Percentiles rank a stretch among this genome's conserved stretches.
phyloP scores from a whole-genome alignment of 306 rosid species.

The Canavalia ensiformis region DNA sequence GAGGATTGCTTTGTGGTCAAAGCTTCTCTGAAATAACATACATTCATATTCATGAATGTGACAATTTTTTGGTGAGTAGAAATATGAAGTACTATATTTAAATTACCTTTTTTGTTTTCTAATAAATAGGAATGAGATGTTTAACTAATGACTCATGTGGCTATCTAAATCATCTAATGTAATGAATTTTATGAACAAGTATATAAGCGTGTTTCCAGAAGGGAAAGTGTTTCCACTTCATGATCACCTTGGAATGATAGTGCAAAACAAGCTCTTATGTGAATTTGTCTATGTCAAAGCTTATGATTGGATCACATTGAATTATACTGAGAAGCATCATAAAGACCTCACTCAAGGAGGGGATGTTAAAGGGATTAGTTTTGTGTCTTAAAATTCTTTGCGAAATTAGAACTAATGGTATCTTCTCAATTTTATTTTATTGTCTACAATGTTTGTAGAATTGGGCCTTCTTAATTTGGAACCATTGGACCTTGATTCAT shows the following conservation, averaged over 20 bases:
- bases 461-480: too few species aligned
- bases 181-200: slow-evolving; percentile 25
- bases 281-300: slow-evolving; percentile 65
- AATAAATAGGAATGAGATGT: background rate
- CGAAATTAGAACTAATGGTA: too few species aligned
- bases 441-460: too few species aligned
- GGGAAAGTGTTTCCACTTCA: slow-evolving; percentile 72
- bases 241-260: slow-evolving; percentile 80
- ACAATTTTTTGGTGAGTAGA: slow-evolving; percentile 60
- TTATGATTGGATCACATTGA: slow-evolving; percentile 69
- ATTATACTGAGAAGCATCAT: background rate
- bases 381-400: too few species aligned
- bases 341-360: too few species aligned
- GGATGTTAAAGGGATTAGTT: too few species aligned
- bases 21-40: slow-evolving; percentile 64
- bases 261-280: slow-evolving; percentile 66
- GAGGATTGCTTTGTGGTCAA: slow-evolving; percentile 57
- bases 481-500: too few species aligned
- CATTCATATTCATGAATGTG: slow-evolving; percentile 73
- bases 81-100: background rate
- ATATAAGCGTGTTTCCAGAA: slow-evolving; percentile 73
- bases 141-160: background rate
- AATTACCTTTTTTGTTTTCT: background rate
- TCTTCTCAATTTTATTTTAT: too few species aligned
- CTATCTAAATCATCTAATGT: background rate